A percentile compares a stretch with the other conserved stretches of the same genome.
Conservation (phyloP, 2,329 filamentous ascomycete species). For the Fusarium subtropicale region DNA sequence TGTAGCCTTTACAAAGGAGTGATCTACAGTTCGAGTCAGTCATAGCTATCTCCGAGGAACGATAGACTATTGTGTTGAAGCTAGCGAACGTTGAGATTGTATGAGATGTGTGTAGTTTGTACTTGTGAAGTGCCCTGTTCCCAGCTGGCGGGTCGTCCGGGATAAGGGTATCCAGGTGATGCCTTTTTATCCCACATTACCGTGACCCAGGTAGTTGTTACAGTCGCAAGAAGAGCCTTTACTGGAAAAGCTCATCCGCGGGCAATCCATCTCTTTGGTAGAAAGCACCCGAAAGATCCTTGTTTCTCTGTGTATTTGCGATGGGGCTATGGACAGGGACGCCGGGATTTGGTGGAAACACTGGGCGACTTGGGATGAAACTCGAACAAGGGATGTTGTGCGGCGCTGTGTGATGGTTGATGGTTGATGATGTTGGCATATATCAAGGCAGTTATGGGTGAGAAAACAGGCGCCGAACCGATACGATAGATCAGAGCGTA, state of each 20-base stretch:
- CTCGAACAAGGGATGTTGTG: constrained; percentile 13
- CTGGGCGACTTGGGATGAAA: constrained; percentile 40
- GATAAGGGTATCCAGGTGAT: constrained; percentile 12
- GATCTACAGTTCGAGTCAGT: constrained; percentile 27
- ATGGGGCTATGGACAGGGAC: constrained; percentile 9
- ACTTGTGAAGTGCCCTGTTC: constrained; percentile 11
- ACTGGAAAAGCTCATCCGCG: constrained; percentile 34
- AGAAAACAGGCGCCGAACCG: constrained; percentile 14
- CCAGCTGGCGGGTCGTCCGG: constrained; percentile 15
- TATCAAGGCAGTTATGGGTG: constrained; percentile 4
- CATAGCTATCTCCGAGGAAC: constrained; percentile 2
- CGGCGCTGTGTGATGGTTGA: neutral
- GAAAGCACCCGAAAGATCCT: constrained; percentile 34
- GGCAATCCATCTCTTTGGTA: constrained; percentile 14
- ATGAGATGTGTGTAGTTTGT: neutral
- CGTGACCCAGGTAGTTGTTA: neutral
- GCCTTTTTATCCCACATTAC: neutral
- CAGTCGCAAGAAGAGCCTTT: constrained; percentile 24
- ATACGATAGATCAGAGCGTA: constrained; percentile 17
- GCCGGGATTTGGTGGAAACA: constrained; percentile 18
- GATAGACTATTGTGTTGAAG: neutral
- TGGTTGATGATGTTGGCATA: neutral
- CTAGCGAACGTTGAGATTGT: constrained; percentile 39
- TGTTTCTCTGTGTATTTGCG: constrained; percentile 8
- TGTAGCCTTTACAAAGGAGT: neutral